Percentiles rank a stretch among this genome's conserved stretches.
Evolutionary conservation across 768 basidiomycete species (phyloP).

Genomic region (Ramaria sp.): DNA sequence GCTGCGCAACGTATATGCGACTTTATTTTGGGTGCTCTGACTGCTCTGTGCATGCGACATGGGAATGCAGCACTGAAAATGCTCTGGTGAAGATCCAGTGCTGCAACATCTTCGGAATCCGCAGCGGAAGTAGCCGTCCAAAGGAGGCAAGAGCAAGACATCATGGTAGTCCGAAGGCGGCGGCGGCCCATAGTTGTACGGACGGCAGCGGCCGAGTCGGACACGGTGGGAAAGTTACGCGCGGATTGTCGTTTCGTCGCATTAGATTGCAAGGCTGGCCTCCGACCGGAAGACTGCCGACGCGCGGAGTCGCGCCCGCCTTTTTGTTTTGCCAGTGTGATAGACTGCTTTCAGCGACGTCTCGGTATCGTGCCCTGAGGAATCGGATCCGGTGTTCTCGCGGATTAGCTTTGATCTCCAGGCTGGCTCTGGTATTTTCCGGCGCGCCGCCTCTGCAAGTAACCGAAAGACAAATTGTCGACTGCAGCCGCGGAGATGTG

Average conservation of each 20-base stretch:
- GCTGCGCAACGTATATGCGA: too few relatives aligned
- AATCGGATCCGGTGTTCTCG: neutral
- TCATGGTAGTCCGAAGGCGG: neutral
- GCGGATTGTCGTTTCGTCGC: neutral
- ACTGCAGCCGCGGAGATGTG: too few relatives aligned
- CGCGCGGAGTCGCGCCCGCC: neutral
- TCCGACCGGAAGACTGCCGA: neutral
- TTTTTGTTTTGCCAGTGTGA: neutral
- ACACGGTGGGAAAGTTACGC: neutral
- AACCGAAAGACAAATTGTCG: too few relatives aligned
- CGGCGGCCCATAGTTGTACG: neutral
- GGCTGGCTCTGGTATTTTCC: neutral
- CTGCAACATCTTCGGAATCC: too few relatives aligned
- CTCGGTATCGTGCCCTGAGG: neutral
- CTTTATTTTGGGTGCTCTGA: too few relatives aligned
- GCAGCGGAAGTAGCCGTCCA: neutral
- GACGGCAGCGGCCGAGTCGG: neutral
- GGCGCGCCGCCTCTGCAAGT: too few relatives aligned
- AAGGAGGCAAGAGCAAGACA: neutral
- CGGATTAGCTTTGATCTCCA: neutral
- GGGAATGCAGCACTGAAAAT: too few relatives aligned
- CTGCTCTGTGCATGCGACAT: neutral
- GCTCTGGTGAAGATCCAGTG: too few relatives aligned
- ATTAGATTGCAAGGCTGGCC: neutral
- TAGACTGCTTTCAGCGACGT: neutral